Percentiles rank a stretch among this genome's conserved stretches.
Conservation (phyloP, 805 yeast species). For the Ogataea trehaloabstinens region DNA sequence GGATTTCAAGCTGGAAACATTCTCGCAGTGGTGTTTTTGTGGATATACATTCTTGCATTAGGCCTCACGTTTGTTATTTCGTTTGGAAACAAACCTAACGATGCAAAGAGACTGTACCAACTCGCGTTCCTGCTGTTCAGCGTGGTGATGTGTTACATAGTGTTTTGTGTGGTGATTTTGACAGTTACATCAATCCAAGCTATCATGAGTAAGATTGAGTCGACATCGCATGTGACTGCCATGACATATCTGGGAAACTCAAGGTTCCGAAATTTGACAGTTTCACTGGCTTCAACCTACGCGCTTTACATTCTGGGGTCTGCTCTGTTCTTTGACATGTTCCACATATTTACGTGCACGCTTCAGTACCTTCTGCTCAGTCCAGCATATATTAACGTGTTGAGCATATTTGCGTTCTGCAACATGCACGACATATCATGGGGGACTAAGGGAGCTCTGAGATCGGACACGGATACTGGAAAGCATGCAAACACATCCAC, state of each 20-base stretch:
- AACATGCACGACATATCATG: slow-evolving; percentile 93
- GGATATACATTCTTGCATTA: slow-evolving; percentile 78
- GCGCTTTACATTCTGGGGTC: slow-evolving; percentile 75
- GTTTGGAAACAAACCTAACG: slow-evolving; percentile 91
- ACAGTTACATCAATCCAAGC: slow-evolving; percentile 56
- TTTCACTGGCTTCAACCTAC: slow-evolving; percentile 82
- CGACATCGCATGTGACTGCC: slow-evolving; percentile 37
- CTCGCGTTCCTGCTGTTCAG: slow-evolving; percentile 75
- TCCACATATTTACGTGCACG: slow-evolving; percentile 86
- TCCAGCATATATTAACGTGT: slow-evolving; percentile 86
- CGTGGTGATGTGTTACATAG: slow-evolving; percentile 78
- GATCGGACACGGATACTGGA: slow-evolving; percentile 54
- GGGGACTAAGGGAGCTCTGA: slow-evolving; percentile 90
- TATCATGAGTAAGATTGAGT: slow-evolving; percentile 37
- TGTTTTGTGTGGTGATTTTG: slow-evolving; percentile 70
- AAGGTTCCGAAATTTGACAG: slow-evolving; percentile 79
- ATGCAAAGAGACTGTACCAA: slow-evolving; percentile 73
- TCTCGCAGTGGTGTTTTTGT: slow-evolving; percentile 74
- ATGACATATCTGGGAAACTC: slow-evolving; percentile 53
- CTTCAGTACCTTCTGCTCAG: slow-evolving; percentile 76
- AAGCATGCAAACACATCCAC: slow-evolving; percentile 46
- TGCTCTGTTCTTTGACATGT: slow-evolving; percentile 77
- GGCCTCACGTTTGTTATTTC: slow-evolving; percentile 83
- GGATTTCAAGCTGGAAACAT: slow-evolving; percentile 66
- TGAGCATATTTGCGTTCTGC: slow-evolving; percentile 91